Evolutionary conservation across 202 grass and related monocot species (phyloP).

Genomic region (Cymbopogon flexuosus): DNA sequence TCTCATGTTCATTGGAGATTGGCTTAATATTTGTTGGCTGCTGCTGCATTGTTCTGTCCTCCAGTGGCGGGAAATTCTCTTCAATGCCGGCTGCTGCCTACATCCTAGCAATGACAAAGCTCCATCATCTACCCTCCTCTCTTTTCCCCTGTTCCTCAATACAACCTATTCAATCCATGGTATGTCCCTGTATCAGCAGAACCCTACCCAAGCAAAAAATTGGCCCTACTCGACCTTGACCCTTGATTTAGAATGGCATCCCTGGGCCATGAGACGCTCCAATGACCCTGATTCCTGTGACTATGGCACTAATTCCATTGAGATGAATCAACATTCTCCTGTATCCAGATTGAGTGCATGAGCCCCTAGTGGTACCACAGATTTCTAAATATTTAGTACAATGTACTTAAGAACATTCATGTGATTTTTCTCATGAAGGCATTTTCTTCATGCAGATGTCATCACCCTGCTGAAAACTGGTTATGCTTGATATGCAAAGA

Average conservation of each 20-base stretch:
- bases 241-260: neutral
- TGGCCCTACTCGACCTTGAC: neutral
- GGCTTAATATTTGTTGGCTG: neutral
- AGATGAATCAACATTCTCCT: neutral
- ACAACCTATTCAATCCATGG: neutral
- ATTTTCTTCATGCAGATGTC: slow-evolving; percentile 56
- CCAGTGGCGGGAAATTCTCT: neutral
- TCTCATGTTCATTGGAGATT: neutral
- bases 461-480: slow-evolving; percentile 84
- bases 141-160: neutral
- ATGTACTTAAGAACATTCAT: neutral
- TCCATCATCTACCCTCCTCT: neutral
- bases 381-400: neutral
- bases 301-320: neutral
- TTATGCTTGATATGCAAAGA: slow-evolving; percentile 94
- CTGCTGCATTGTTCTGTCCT: neutral
- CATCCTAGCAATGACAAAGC: neutral
- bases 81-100: neutral
- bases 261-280: neutral
- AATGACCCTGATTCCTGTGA: neutral
- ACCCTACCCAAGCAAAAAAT: neutral
- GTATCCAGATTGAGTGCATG: neutral
- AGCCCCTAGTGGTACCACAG: neutral
- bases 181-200: neutral
- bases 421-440: slow-evolving; percentile 24